A percentile compares a stretch with the other conserved stretches of the same genome.
These are phyloP conservation scores for Mucor piriformis DNA, from an alignment of 371 early-diverging fungal species.

Conservation along the genomic window DNA sequence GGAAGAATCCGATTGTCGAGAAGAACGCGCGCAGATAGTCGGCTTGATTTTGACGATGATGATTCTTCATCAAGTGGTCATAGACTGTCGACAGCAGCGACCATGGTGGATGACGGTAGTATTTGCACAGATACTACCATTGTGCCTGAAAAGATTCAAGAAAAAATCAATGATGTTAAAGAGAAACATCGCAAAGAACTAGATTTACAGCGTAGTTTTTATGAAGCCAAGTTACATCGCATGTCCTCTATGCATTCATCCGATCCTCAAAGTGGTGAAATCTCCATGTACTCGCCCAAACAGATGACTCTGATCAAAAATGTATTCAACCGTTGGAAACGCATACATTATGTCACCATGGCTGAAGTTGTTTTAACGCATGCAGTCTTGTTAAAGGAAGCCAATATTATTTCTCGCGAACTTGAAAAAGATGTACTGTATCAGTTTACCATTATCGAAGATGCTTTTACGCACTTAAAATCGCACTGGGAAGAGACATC, in stretches of 20 bases:
- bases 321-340: slow-evolving; percentile 56
- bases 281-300: slow-evolving; percentile 35
- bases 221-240: slow-evolving; percentile 59
- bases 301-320: slow-evolving; percentile 34
- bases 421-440: slow-evolving; percentile 77
- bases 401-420: slow-evolving; percentile 84
- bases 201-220: slow-evolving; percentile 56
- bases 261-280: neutral
- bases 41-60: slow-evolving; percentile 48
- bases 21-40: slow-evolving; percentile 55
- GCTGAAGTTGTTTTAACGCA: slow-evolving; percentile 74
- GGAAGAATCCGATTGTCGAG: slow-evolving; percentile 54
- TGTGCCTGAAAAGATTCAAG: slow-evolving; percentile 40
- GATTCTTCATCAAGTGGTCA: slow-evolving; percentile 37
- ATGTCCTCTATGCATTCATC: slow-evolving; percentile 46
- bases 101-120: slow-evolving; percentile 48
- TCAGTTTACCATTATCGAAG: slow-evolving; percentile 77
- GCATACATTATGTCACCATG: slow-evolving; percentile 67
- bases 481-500: slow-evolving; percentile 72
- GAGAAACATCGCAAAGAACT: slow-evolving; percentile 60
- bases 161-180: slow-evolving; percentile 54
- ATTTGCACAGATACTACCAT: slow-evolving; percentile 48
- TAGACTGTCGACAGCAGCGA: slow-evolving; percentile 28
- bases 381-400: slow-evolving; percentile 81
- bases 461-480: slow-evolving; percentile 48